A percentile compares a stretch with the other conserved stretches of the same genome.
phyloP scores from a whole-genome alignment of 345 rosid genomes.

The Capsella bursapastoris region DNA sequence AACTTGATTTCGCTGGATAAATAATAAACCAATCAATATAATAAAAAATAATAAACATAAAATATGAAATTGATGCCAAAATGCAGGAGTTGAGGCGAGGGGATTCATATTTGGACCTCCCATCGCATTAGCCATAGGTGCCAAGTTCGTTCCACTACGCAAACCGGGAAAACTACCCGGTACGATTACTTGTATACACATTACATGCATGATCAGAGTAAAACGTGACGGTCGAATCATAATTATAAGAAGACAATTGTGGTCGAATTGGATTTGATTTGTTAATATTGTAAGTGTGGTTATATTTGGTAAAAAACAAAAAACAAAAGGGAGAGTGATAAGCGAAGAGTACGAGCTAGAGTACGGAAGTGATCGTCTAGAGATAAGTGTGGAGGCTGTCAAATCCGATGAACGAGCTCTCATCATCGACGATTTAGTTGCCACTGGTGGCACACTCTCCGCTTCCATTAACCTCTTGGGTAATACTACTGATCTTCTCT shows the following conservation, averaged over 20 bases:
- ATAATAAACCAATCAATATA: neutral
- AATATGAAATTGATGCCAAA: neutral
- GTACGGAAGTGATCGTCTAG: conserved; percentile 85
- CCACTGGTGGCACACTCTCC: conserved; percentile 91
- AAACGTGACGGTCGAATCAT: neutral
- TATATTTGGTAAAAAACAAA: neutral
- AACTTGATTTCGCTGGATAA: neutral
- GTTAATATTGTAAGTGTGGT: neutral
- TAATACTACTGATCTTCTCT: conserved; percentile 22
- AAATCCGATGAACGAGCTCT: conserved; percentile 68
- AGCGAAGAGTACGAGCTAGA: conserved; percentile 79
- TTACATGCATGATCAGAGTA: neutral
- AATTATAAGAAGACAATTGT: neutral
- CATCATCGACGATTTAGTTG: conserved; percentile 85
- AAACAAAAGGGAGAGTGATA: conserved; percentile 63
- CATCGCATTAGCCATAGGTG: conserved; percentile 90
- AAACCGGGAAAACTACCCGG: conserved; percentile 91
- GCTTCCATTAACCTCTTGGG: conserved; percentile 90
- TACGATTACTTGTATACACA: conserved; percentile 22
- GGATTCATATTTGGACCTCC: conserved; percentile 96
- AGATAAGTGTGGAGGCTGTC: conserved; percentile 87
- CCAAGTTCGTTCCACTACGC: conserved; percentile 86
- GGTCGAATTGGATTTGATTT: neutral
- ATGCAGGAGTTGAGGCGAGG: conserved; percentile 70
- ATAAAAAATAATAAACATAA: no score